Base-by-base conservation (phyloP, 768 basidiomycete genomes). In the Sistotremastrum suecicum region DNA sequence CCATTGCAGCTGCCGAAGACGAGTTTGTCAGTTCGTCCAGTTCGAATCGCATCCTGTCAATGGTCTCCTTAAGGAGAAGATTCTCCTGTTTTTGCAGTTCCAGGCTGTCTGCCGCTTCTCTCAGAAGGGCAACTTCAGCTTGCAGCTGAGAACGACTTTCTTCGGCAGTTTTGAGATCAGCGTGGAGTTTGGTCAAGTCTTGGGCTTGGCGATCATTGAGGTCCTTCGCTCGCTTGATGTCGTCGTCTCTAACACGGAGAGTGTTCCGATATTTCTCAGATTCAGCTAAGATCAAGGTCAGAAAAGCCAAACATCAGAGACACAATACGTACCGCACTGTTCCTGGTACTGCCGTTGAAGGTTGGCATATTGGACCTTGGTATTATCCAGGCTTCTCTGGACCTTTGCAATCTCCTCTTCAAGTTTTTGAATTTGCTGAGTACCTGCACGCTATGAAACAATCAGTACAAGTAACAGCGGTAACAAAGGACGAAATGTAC, bases 21-120 rank as follows among this genome's bases (percentile, higher is more conserved):
- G 60, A 64, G 44, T 65, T 75, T 37, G 89, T 71, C 70, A 92
- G 75, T 62, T 92, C 89, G 53, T 97, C 91, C 71, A 97, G 77
- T 55, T 97, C 92, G 52, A 83, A 94, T 33, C 87, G 72, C 75
- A 95, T 81, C 41, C 90, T 74, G 58, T 95, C 91, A 53, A 97
- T 97, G 2, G 91, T 95, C 69, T 97, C 92, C 58, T 94, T 94
- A 49, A 97, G 69, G 56, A 88, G 63, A 52, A 94, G 58, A 56
- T 95, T 97, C 68, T 92, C 88, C 55, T 89, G 86, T 66, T 95
- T 95, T 67, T 97, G 92, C 54, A 84, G 81, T 48, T 92, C 88
- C 35, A 95, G 71, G 48, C 78, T 74, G 0, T 68, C 72, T 44
- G 86, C 80, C 1, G 83, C 79, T 53, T 78, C 72, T 43, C 81